Evolutionary conservation across 129 eudicot species (phyloP).

Genomic region (Helichrysum umbraculigerum): DNA sequence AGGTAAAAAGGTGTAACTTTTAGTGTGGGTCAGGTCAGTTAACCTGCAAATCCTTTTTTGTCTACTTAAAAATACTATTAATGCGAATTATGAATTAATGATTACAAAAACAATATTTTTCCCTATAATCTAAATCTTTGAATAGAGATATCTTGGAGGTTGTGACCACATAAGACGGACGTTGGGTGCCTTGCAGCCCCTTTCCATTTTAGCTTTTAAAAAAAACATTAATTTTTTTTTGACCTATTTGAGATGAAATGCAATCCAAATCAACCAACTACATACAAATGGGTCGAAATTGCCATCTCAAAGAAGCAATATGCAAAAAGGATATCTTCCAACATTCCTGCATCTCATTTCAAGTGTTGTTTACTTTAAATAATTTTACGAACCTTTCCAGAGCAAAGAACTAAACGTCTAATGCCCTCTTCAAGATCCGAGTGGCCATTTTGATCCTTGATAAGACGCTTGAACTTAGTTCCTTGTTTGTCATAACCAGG

Average conservation of each 20-base stretch:
- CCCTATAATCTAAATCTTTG: background rate
- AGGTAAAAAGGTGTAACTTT: background rate
- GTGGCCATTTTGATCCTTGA: constrained; percentile 86
- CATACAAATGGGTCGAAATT: too few species aligned
- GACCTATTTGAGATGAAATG: background rate
- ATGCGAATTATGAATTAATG: background rate
- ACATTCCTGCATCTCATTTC: background rate
- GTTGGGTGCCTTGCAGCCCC: background rate
- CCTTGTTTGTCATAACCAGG: constrained; percentile 96
- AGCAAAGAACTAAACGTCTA: constrained; percentile 86
- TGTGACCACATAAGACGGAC: background rate
- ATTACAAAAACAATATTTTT: background rate
- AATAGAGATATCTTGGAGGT: background rate
- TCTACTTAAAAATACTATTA: background rate
- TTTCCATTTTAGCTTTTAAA: too few species aligned
- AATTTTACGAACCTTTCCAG: constrained; percentile 72
- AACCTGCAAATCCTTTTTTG: background rate
- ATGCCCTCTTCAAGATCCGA: constrained; percentile 87
- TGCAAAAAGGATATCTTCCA: background rate
- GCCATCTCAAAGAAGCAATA: too few species aligned
- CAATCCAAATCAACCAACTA: background rate
- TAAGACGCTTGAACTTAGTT: constrained; percentile 91
- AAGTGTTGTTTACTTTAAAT: background rate
- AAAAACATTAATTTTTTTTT: too few species aligned
- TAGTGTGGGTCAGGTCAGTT: background rate